Conservation (phyloP, 2,329 filamentous ascomycete species). For the Xylariaceae sp. region DNA sequence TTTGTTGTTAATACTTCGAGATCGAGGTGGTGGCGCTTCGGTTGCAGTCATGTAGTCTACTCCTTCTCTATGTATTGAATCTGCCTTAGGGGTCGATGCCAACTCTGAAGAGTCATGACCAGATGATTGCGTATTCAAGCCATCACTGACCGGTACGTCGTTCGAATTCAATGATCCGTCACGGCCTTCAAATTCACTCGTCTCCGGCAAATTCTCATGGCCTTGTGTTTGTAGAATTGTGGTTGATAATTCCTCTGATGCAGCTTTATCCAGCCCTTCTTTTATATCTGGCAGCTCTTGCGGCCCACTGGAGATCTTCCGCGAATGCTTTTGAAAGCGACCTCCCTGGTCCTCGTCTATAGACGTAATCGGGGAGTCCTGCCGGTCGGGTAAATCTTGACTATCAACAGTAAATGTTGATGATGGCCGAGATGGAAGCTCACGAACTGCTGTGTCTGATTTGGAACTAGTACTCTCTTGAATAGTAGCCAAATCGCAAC, state of each 20-base stretch:
- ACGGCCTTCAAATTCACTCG: slow-evolving; percentile 6
- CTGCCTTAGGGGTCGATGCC: slow-evolving; percentile 23
- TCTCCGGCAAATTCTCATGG: slow-evolving; percentile 13
- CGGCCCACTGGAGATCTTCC: slow-evolving; percentile 41
- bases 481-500: not conserved
- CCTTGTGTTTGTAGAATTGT: slow-evolving; percentile 5
- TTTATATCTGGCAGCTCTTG: slow-evolving; percentile 47
- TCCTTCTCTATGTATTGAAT: not conserved
- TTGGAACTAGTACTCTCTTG: slow-evolving; percentile 7
- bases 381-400: slow-evolving; percentile 28
- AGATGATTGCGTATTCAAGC: not conserved
- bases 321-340: slow-evolving; percentile 22
- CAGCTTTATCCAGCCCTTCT: slow-evolving; percentile 39
- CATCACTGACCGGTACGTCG: slow-evolving; percentile 20
- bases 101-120: slow-evolving; percentile 8
- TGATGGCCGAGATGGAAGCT: slow-evolving; percentile 27
- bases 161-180: slow-evolving; percentile 30
- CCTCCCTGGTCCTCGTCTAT: slow-evolving; percentile 38
- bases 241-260: slow-evolving; percentile 26
- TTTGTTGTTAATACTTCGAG: slow-evolving; percentile 27
- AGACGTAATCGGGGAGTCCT: slow-evolving; percentile 43
- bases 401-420: slow-evolving; percentile 30
- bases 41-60: not conserved
- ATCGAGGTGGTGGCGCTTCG: slow-evolving; percentile 5
- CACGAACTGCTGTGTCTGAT: slow-evolving; percentile 15